Evolutionary conservation across 176 grass and related monocot species (phyloP).

Genomic region (Aegilops tauschii): DNA sequence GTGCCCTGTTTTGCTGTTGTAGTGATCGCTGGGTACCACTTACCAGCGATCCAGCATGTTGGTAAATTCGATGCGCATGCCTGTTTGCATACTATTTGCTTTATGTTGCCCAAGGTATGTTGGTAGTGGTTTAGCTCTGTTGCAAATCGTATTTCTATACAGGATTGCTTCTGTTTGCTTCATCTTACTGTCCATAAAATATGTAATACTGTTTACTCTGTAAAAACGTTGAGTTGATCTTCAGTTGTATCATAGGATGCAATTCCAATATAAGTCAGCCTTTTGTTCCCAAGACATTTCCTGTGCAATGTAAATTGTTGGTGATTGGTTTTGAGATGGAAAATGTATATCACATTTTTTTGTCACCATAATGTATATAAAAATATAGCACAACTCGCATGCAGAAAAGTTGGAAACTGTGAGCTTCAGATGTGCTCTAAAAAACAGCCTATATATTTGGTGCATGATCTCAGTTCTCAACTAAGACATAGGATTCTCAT

Average conservation of each 20-base stretch:
- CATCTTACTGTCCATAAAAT: constrained; percentile 39
- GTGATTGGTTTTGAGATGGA: neutral
- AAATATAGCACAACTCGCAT: neutral
- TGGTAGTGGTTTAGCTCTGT: constrained; percentile 1
- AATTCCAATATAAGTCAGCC: constrained; percentile 9
- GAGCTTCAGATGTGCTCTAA: neutral
- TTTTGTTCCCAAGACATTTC: constrained; percentile 9
- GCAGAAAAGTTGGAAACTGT: neutral
- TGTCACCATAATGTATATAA: neutral
- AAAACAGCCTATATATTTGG: neutral
- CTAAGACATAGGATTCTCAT: neutral
- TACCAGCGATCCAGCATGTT: neutral
- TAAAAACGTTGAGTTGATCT: constrained; percentile 1
- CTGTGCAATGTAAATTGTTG: neutral
- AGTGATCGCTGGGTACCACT: neutral
- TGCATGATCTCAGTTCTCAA: neutral
- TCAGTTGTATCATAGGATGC: constrained; percentile 33
- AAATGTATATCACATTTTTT: neutral
- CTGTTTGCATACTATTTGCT: constrained; percentile 3
- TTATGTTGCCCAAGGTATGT: constrained; percentile 28
- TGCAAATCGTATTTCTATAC: constrained; percentile 41
- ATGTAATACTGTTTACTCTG: constrained; percentile 22
- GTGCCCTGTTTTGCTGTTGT: neutral
- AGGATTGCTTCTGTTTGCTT: constrained; percentile 28
- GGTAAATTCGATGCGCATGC: constrained; percentile 16